Evolutionary conservation across 345 rosid species (phyloP), one percentile per base, ranked within the genome.

Genomic region (Anastatica hierochuntica): DNA sequence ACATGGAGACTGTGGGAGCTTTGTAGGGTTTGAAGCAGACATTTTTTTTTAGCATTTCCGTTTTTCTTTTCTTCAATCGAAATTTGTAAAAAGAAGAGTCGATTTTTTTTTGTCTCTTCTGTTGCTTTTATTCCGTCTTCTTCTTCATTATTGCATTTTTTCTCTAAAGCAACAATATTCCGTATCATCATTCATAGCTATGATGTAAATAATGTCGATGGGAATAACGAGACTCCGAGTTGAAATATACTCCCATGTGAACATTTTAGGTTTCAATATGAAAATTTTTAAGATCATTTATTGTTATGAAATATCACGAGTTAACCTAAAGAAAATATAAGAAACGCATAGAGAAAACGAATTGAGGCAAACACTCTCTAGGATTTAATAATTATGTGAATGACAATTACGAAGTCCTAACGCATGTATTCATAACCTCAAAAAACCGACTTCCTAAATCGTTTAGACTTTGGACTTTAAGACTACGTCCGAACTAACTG

Each of bases 1-100:
- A 76, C 79, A 75, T 54, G 41, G 78, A 59, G 67, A 63, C 83
- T 68, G 84, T 40, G 62, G 14, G 24, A n/a, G 27, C 42, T 40
- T 4, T 81, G 94, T 76, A 66, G 80, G 88, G 82, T 56, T 69
- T 60, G 17, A 65, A 72, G 78, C 88, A 54, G 75, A 81, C 89
- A 81, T 43, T 45, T 47, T 55, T 40, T 26, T 26, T 47, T n/a
- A n/a, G n/a, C n/a, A n/a, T n/a, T n/a, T n/a, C n/a, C n/a, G n/a
- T 18, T n/a, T 14, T n/a, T 31, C 2, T 58, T 14, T 40, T 19
- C 49, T 41, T 8, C 13, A 60, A 60, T 50, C 66, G 58, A 48
- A 56, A 60, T 40, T 6, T 40, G 45, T 41, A 13, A 30, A 49
- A 60, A 60, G 57, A 14, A 40, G 65, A 31, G 58, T 47, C 43